Conservation (phyloP, 495 filamentous ascomycete genomes). For the Thozetella sp. region DNA sequence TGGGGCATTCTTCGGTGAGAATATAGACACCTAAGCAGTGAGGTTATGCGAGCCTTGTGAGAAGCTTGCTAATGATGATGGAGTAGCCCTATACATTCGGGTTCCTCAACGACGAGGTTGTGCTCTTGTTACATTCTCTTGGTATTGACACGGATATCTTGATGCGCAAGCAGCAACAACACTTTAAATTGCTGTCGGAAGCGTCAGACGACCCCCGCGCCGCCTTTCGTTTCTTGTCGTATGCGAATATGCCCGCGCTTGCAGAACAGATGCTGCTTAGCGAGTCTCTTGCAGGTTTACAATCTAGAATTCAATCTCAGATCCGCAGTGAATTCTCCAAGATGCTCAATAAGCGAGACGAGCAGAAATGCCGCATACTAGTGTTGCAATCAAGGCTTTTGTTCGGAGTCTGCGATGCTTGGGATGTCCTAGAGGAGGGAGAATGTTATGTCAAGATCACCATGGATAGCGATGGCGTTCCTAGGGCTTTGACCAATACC, state of each 20-base stretch:
- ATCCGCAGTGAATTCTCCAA: conserved; percentile 39
- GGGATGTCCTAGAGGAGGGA: conserved; percentile 42
- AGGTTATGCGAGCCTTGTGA: too few relatives aligned
- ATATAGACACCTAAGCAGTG: too few relatives aligned
- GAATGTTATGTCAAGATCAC: conserved; percentile 48
- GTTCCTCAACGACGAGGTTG: conserved; percentile 51
- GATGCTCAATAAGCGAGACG: conserved; percentile 48
- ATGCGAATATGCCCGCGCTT: conserved; percentile 35
- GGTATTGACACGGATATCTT: conserved; percentile 37
- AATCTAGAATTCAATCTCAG: conserved; percentile 25
- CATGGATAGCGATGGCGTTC: conserved; percentile 36
- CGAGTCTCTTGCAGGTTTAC: conserved; percentile 38
- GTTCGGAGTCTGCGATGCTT: conserved; percentile 52
- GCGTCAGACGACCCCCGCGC: conserved; percentile 26
- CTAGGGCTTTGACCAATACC: conserved; percentile 34
- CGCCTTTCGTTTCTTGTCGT: conserved; percentile 46
- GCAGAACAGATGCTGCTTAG: conserved; percentile 49
- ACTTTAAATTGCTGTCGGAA: conserved; percentile 38
- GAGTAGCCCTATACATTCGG: conserved; percentile 52
- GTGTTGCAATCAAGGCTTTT: conserved; percentile 46
- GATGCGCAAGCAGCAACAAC: conserved; percentile 42
- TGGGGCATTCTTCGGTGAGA: conserved; percentile 48
- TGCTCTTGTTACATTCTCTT: conserved; percentile 44
- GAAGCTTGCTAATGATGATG: too few relatives aligned
- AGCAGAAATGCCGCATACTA: conserved; percentile 47